Conservation (phyloP, 2,329 filamentous ascomycete species). For the Coniochaeta hoffmannii region DNA sequence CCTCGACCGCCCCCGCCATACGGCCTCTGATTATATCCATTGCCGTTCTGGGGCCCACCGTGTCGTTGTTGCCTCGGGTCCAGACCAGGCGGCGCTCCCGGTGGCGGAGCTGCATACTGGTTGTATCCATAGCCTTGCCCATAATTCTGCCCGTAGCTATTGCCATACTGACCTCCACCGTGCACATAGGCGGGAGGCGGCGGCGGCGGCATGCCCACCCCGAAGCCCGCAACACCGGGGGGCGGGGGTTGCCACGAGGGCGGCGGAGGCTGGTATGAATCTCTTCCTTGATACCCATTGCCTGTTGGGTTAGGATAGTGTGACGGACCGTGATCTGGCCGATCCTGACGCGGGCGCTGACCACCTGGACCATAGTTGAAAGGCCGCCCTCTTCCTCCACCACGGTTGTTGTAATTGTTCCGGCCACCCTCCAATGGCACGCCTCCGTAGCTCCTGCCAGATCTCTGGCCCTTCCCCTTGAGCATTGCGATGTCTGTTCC, state of each 20-base stretch:
- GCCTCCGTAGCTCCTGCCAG: conserved; percentile 64
- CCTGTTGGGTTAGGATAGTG: conserved; percentile 1
- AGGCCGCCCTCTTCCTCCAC: conserved; percentile 37
- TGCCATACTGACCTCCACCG: conserved; percentile 9
- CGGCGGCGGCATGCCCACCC: conserved; percentile 35
- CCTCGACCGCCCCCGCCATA: conserved; percentile 6
- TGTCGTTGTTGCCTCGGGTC: conserved; percentile 4
- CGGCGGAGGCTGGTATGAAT: conserved; percentile 17
- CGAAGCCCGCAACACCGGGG: conserved; percentile 35
- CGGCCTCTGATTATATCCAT: conserved; percentile 12
- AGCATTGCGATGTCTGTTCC: conserved; percentile 68
- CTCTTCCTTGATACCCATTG: conserved; percentile 11
- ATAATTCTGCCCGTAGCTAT: conserved; percentile 1
- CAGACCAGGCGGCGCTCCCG: not conserved
- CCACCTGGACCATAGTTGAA: conserved; percentile 43
- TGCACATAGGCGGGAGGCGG: conserved; percentile 23
- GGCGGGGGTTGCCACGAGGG: conserved; percentile 35
- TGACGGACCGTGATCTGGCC: conserved; percentile 5
- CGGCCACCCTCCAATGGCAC: conserved; percentile 24
- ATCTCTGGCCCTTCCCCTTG: conserved; percentile 55
- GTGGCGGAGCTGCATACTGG: conserved; percentile 3
- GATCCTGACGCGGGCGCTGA: conserved; percentile 10
- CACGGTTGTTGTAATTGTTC: conserved; percentile 36
- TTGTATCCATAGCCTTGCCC: not conserved
- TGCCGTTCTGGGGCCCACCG: conserved; percentile 11